Conservation (phyloP, 116 monocot genomes). For the Phalaenopsis hybrid region DNA sequence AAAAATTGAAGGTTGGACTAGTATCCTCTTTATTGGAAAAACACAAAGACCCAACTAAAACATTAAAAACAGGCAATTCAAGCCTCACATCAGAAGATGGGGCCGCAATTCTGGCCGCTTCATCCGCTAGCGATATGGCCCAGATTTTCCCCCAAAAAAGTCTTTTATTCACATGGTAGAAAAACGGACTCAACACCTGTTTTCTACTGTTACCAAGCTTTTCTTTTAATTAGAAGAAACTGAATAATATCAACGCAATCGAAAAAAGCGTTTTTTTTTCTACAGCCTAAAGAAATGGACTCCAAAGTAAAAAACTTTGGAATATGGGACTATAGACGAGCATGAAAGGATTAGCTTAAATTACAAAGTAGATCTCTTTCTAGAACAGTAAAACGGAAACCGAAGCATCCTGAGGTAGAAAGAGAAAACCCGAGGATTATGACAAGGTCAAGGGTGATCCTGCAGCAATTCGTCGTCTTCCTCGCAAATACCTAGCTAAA, state of each 20-base stretch:
- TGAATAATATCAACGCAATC: background rate
- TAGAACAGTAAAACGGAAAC: no score
- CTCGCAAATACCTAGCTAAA: background rate
- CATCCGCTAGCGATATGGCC: background rate
- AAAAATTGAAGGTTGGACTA: background rate
- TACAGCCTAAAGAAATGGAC: background rate
- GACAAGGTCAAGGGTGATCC: background rate
- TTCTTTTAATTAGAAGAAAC: background rate
- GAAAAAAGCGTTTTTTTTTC: background rate
- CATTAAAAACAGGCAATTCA: background rate
- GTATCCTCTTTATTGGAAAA: background rate
- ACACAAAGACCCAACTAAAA: background rate
- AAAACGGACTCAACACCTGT: background rate
- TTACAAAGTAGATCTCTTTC: background rate
- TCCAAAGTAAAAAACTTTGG: background rate
- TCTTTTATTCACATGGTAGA: background rate
- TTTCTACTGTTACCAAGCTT: background rate
- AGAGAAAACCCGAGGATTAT: background rate
- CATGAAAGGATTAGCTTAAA: background rate
- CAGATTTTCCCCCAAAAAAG: no score
- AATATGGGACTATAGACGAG: no score
- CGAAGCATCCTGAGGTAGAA: background rate
- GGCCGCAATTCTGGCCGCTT: background rate
- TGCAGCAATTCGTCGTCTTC: slow-evolving; percentile 2
- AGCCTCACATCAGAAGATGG: background rate